phyloP scores from a whole-genome alignment of 2,329 filamentous ascomycete genomes.

The Arthroderma sp. region DNA sequence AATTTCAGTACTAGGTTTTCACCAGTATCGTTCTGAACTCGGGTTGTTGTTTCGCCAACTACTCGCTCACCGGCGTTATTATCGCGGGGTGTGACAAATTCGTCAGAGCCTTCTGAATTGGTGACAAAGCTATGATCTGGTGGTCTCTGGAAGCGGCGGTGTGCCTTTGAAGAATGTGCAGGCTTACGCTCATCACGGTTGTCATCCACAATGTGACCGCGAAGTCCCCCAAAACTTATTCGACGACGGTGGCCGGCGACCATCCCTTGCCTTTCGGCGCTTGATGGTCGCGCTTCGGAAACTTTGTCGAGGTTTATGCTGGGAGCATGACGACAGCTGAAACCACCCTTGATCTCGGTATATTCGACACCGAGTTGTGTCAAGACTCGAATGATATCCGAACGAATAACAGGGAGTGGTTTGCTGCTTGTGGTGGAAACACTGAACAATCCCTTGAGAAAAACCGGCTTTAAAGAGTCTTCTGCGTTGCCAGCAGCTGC shows the following conservation, averaged over 20 bases:
- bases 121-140: slow-evolving; percentile 62
- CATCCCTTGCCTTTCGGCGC: slow-evolving; percentile 38
- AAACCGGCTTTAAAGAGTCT: slow-evolving; percentile 75
- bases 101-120: slow-evolving; percentile 75
- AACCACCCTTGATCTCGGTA: slow-evolving; percentile 83
- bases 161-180: slow-evolving; percentile 32
- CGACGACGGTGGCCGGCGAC: slow-evolving; percentile 54
- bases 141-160: slow-evolving; percentile 32
- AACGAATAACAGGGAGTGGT: slow-evolving; percentile 69
- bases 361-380: slow-evolving; percentile 82
- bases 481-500: slow-evolving; percentile 50
- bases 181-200: slow-evolving; percentile 47
- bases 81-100: slow-evolving; percentile 45
- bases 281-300: slow-evolving; percentile 47
- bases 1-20: slow-evolving; percentile 76
- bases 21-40: slow-evolving; percentile 80
- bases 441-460: slow-evolving; percentile 90
- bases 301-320: slow-evolving; percentile 77
- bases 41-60: slow-evolving; percentile 78
- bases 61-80: slow-evolving; percentile 43
- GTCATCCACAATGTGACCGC: slow-evolving; percentile 57
- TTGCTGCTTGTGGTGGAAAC: slow-evolving; percentile 93
- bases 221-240: slow-evolving; percentile 70
- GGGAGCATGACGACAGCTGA: slow-evolving; percentile 74
- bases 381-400: slow-evolving; percentile 81